A percentile compares a stretch with the other conserved stretches of the same genome.
These are phyloP conservation scores for Aspergillus persii DNA, from an alignment of 2,329 filamentous ascomycete species.

Conservation along the genomic window DNA sequence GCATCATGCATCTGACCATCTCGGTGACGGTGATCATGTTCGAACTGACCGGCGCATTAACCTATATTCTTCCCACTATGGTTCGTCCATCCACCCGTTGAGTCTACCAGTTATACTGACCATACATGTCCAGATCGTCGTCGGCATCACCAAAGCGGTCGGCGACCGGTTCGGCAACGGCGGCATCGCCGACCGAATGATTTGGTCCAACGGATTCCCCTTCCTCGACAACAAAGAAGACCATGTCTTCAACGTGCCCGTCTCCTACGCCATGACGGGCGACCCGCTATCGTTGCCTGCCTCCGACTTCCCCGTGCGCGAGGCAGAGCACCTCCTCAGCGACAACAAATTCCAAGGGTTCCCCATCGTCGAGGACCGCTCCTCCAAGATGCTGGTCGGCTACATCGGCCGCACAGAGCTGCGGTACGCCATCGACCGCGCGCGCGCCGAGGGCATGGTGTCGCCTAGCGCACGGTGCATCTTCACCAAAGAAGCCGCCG, in stretches of 20 bases:
- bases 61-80: constrained; percentile 97
- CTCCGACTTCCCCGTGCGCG: constrained; percentile 69
- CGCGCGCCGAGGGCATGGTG: constrained; percentile 67
- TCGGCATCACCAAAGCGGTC: constrained; percentile 92
- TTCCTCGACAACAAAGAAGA: constrained; percentile 98
- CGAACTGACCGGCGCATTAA: constrained; percentile 92
- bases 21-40: constrained; percentile 99
- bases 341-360: constrained; percentile 89
- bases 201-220: constrained; percentile 96
- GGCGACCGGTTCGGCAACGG: constrained; percentile 90
- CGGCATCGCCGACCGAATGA: constrained; percentile 96
- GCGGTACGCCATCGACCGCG: constrained; percentile 81
- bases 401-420: constrained; percentile 93
- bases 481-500: constrained; percentile 60
- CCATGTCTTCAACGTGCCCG: constrained; percentile 91
- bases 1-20: constrained; percentile 97
- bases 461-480: constrained; percentile 68
- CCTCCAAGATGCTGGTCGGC: constrained; percentile 72
- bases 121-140: constrained; percentile 67
- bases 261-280: constrained; percentile 83
- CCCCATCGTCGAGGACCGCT: constrained; percentile 76
- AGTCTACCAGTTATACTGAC: not conserved
- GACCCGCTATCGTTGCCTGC: constrained; percentile 72
- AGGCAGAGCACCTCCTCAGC: constrained; percentile 71
- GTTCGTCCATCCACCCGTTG: constrained; percentile 31